A percentile compares a stretch with the other conserved stretches of the same genome.
phyloP scores from a whole-genome alignment of 257 asterid species.

The Solanum chiquidenum region DNA sequence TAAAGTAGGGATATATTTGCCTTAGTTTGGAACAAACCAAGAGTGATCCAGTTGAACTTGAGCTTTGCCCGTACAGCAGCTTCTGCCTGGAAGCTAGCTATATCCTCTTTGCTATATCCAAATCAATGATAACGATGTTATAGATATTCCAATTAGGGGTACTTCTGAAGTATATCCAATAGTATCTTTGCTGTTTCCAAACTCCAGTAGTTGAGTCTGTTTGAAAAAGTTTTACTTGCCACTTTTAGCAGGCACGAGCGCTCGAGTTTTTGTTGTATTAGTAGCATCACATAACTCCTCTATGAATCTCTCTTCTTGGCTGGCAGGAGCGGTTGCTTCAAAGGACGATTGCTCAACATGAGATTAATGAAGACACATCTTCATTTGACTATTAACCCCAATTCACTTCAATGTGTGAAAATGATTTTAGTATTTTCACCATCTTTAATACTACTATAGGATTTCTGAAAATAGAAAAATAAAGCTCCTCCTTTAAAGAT shows the following conservation, averaged over 20 bases:
- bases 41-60: neutral
- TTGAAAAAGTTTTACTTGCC: neutral
- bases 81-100: neutral
- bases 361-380: neutral
- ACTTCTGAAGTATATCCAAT: neutral
- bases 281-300: neutral
- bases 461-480: neutral
- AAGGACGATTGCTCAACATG: neutral
- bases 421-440: constrained; percentile 19
- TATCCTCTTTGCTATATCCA: neutral
- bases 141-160: neutral
- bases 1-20: neutral
- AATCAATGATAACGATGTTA: neutral
- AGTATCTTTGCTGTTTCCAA: neutral
- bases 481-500: constrained; percentile 7
- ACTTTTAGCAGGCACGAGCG: neutral
- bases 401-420: constrained; percentile 22
- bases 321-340: constrained; percentile 1
- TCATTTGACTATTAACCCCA: neutral
- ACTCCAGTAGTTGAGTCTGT: neutral
- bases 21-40: neutral
- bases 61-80: neutral
- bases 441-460: neutral
- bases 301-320: neutral
- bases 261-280: neutral